A percentile compares a stretch with the other conserved stretches of the same genome.
These are phyloP conservation scores for Helianthus tuberosus DNA, from an alignment of 129 eudicot genomes.

Conservation along the genomic window DNA sequence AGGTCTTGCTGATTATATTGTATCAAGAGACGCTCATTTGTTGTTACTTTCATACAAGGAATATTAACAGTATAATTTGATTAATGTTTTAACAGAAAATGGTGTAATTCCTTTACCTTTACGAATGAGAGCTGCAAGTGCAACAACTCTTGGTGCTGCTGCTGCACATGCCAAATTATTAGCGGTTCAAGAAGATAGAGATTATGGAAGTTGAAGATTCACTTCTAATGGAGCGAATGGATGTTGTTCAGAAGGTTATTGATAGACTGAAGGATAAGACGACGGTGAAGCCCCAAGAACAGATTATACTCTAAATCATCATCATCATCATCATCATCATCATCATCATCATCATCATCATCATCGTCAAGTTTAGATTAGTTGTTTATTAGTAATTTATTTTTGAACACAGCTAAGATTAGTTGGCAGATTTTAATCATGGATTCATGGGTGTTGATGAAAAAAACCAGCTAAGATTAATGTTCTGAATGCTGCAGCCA, in stretches of 20 bases:
- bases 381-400: slow-evolving; percentile 2
- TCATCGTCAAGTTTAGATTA: slow-evolving; percentile 26
- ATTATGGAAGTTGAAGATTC: slow-evolving; percentile 62
- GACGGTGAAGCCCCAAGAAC: slow-evolving; percentile 31
- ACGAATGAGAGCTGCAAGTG: slow-evolving; percentile 86
- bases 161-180: slow-evolving; percentile 89
- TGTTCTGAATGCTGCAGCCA: too few species aligned
- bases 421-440: slow-evolving; percentile 6
- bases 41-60: slow-evolving; percentile 4
- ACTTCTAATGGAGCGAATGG: slow-evolving; percentile 54
- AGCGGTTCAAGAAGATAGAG: slow-evolving; percentile 86
- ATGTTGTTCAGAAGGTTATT: slow-evolving; percentile 43
- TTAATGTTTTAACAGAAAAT: slow-evolving; percentile 45
- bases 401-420: slow-evolving; percentile 10
- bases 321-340: background rate
- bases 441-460: background rate
- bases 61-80: background rate
- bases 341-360: too few species aligned
- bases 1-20: slow-evolving; percentile 39
- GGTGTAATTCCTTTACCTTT: slow-evolving; percentile 61
- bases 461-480: too few species aligned
- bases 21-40: background rate
- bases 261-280: slow-evolving; percentile 53
- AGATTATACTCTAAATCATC: slow-evolving; percentile 33
- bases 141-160: slow-evolving; percentile 92